Evolutionary conservation across 768 basidiomycete genomes (phyloP), one percentile per base, ranked within the genome.

Genomic region (Xanthoconium purpureum): DNA sequence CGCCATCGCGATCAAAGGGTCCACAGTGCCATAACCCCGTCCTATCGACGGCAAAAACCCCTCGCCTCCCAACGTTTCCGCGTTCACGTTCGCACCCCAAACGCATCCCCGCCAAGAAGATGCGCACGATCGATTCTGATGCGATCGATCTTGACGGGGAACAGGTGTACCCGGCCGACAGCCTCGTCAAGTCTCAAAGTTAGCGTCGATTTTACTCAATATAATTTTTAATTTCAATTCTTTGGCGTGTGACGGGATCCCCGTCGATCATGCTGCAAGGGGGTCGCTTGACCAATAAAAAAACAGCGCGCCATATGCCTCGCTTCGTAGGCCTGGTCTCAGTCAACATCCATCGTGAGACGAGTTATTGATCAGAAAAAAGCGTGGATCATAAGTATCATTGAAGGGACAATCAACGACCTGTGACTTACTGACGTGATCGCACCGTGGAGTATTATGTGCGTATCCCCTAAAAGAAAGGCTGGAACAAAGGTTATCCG

Each of bases 371-470:
- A 62, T 59, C 61, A 54, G 51, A 53, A 53, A 58, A 17, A 24
- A 18, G n/a, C 47, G 50, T 59, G 56, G 39, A 63, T 63, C 60
- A 37, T 49, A 4, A 24, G 32, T 30, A 63, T 45, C 42, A 24
- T 24, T 4, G 24, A 40, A 46, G 30, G 36, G 35, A 18, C 17
- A 28, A 56, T 46, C 44, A 51, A 53, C 54, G 48, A 18, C 32
- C 6, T 20, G 28, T 14, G 32, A 17, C 29, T 5, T 12, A 42
- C 43, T 61, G 52, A 60, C 52, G 48, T 60, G 17, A 61, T 52
- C 18, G 32, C 1, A 6, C 46, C 3, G 35, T 18, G 33, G n/a
- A 40, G 30, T 30, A 20, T 32, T 20, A n/a, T 36, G 28, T 30
- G 12, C 33, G 2, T 6, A 38, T 28, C 46, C 40, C 50, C 46